Percentiles rank a stretch among this genome's conserved stretches.
Conservation (phyloP, 192 early-diverging fungal species). For the Coemansia sp. region DNA sequence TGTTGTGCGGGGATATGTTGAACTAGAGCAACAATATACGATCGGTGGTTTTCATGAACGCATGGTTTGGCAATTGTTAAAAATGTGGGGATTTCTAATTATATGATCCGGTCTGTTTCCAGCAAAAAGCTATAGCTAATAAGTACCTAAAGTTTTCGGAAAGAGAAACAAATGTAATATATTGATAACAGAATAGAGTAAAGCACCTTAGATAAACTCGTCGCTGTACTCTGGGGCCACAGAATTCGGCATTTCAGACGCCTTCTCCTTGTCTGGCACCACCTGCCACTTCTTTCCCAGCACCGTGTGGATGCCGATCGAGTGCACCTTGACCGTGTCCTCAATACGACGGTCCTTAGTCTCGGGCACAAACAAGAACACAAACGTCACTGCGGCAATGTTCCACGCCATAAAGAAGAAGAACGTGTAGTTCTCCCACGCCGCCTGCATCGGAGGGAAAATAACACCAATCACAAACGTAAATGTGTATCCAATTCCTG, state of each 20-base stretch:
- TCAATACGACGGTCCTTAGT: conserved; percentile 77
- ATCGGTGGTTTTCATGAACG: not conserved
- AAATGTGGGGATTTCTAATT: no score
- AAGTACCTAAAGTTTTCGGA: no score
- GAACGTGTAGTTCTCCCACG: conserved; percentile 56
- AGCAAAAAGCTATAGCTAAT: no score
- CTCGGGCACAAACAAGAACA: conserved; percentile 74
- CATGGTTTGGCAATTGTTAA: not conserved
- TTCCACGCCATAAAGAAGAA: conserved; percentile 71
- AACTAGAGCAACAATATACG: no score
- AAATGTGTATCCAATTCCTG: conserved; percentile 69
- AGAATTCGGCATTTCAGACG: not conserved
- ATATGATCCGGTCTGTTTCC: no score
- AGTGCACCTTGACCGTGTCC: conserved; percentile 55
- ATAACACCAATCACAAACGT: conserved; percentile 63
- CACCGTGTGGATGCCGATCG: conserved; percentile 47
- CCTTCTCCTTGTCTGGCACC: conserved; percentile 16
- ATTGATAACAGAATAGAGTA: not conserved
- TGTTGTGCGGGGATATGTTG: no score
- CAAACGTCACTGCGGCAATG: conserved; percentile 62
- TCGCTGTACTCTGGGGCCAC: not conserved
- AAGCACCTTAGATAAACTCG: conserved; percentile 3
- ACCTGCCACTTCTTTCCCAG: conserved; percentile 52
- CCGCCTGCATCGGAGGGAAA: conserved; percentile 57
- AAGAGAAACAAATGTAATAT: no score